phyloP scores from a whole-genome alignment of 495 filamentous ascomycete genomes.

The Penicillium egyptiacum region DNA sequence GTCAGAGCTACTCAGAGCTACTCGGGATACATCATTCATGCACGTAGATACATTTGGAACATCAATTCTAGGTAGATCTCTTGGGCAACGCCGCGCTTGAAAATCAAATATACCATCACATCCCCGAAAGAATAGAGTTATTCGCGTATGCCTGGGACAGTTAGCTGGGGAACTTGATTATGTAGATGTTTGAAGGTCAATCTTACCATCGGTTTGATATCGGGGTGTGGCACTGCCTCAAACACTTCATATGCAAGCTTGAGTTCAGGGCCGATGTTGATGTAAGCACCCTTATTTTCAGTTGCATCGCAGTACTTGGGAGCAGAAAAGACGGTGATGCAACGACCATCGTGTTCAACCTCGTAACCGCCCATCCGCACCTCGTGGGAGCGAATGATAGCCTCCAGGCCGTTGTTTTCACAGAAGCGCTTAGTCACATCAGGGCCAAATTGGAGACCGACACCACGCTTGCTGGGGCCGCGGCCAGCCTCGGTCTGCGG shows the following conservation, averaged over 20 bases:
- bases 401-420: conserved; percentile 89
- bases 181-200: background rate
- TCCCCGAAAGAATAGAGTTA: conserved; percentile 71
- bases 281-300: conserved; percentile 97
- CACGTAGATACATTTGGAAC: conserved; percentile 13
- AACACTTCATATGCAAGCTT: conserved; percentile 91
- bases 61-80: conserved; percentile 21
- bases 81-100: conserved; percentile 26
- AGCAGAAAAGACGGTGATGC: conserved; percentile 99
- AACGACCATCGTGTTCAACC: conserved; percentile 93
- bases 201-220: conserved; percentile 90
- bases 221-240: conserved; percentile 92
- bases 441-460: conserved; percentile 94
- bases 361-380: conserved; percentile 98
- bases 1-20: conserved; percentile 6
- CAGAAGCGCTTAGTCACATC: conserved; percentile 98
- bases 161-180: conserved; percentile 28
- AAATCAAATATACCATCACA: conserved; percentile 42
- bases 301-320: conserved; percentile 97
- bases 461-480: conserved; percentile 93
- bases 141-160: conserved; percentile 70
- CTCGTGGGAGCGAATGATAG: conserved; percentile 95
- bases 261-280: conserved; percentile 91
- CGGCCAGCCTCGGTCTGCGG: conserved; percentile 82
- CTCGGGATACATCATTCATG: conserved; percentile 5